Conservation (phyloP, 202 grass and related monocot species). For the Elaeis oleifera region DNA sequence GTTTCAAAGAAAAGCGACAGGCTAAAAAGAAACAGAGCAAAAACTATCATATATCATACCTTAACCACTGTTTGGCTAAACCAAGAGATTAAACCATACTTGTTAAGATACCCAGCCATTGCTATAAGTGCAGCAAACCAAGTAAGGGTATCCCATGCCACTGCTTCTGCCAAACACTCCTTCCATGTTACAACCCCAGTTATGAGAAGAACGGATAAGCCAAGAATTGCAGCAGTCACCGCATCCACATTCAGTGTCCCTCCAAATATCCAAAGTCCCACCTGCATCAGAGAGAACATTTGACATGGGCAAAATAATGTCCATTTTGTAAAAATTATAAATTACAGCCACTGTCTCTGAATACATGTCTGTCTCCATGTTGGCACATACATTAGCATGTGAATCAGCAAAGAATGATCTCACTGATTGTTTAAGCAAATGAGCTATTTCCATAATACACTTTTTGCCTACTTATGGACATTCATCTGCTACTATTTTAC, state of each 20-base stretch:
- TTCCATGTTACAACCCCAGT: conserved; percentile 98
- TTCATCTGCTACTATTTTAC: too few relatives aligned
- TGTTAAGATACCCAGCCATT: conserved; percentile 98
- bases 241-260: conserved; percentile 75
- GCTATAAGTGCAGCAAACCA: conserved; percentile 98
- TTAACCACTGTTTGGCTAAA: conserved; percentile 98
- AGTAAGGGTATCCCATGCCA: conserved; percentile 97
- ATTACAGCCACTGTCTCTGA: too few relatives aligned
- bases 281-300: conserved; percentile 41
- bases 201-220: conserved; percentile 72
- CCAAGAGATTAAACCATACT: conserved; percentile 93
- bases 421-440: too few relatives aligned
- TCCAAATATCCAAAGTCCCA: conserved; percentile 95
- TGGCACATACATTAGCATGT: background rate
- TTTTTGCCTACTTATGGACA: too few relatives aligned
- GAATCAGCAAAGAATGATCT: background rate
- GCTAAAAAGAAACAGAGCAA: background rate
- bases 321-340: too few relatives aligned
- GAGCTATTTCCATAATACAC: too few relatives aligned
- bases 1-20: background rate
- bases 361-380: background rate
- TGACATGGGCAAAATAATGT: too few relatives aligned
- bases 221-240: conserved; percentile 87
- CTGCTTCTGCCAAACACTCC: conserved; percentile 85
- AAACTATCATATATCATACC: conserved; percentile 34